These are phyloP conservation scores for Prinsepia uniflora DNA, from an alignment of 306 rosid genomes.

Conservation along the genomic window DNA sequence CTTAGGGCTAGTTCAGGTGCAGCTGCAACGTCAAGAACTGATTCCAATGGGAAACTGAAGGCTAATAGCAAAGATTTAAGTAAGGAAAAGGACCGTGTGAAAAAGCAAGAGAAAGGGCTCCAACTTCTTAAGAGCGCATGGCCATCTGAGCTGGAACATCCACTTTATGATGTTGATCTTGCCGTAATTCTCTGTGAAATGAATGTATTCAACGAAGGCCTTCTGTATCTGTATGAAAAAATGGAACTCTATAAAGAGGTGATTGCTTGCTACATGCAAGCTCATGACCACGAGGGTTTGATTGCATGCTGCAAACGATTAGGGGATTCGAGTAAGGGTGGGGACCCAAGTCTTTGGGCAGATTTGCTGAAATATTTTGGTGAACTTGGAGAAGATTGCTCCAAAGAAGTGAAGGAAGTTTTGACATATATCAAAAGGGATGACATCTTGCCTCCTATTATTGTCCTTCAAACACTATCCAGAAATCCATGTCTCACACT, in stretches of 20 bases:
- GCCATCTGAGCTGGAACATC: conserved; percentile 79
- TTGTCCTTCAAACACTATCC: conserved; percentile 89
- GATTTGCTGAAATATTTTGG: conserved; percentile 92
- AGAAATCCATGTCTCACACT: conserved; percentile 88
- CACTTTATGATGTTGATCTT: conserved; percentile 90
- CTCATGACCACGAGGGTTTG: conserved; percentile 88
- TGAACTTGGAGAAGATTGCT: conserved; percentile 99
- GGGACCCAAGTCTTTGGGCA: conserved; percentile 96
- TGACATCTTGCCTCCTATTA: conserved; percentile 91
- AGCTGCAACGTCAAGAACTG: conserved; percentile 27
- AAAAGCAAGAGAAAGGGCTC: conserved; percentile 76
- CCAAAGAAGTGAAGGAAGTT: conserved; percentile 95
- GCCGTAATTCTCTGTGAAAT: conserved; percentile 91
- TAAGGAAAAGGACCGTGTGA: conserved; percentile 40
- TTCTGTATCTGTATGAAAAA: conserved; percentile 86
- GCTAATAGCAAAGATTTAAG: conserved; percentile 38
- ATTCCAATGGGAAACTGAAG: conserved; percentile 50
- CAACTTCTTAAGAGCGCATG: conserved; percentile 68
- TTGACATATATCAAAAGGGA: conserved; percentile 83
- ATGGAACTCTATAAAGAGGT: conserved; percentile 95
- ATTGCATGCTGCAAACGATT: conserved; percentile 91
- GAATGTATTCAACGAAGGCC: conserved; percentile 83
- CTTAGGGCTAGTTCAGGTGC: conserved; percentile 37
- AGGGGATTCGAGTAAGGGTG: conserved; percentile 90
- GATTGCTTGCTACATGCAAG: conserved; percentile 93